These are phyloP conservation scores for Chenopodium quinoa DNA, from an alignment of 148 eudicot species.

Conservation along the genomic window DNA sequence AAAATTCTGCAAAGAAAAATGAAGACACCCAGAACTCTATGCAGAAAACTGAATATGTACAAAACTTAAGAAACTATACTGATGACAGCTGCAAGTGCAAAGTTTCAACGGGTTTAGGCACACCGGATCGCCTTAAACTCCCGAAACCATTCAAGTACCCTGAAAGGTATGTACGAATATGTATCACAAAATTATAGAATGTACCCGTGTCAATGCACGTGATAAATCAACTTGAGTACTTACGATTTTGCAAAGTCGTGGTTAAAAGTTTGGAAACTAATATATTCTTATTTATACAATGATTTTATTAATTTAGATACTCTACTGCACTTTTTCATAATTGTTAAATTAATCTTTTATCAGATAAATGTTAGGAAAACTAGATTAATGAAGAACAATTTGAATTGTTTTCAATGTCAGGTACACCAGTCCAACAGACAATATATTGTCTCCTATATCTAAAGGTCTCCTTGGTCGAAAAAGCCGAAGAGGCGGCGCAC, in stretches of 20 bases:
- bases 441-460: conserved; percentile 43
- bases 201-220: too few species aligned
- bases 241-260: too few species aligned
- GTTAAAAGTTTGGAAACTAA: too few species aligned
- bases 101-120: conserved; percentile 14
- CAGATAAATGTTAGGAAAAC: too few species aligned
- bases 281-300: too few species aligned
- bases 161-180: conserved; percentile 33
- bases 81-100: conserved; percentile 19
- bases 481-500: conserved; percentile 37
- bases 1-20: not conserved
- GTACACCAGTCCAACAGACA: conserved; percentile 48
- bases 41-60: not conserved
- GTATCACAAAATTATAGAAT: too few species aligned
- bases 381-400: not conserved
- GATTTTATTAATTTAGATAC: too few species aligned
- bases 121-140: conserved; percentile 43
- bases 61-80: not conserved
- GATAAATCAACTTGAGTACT: too few species aligned
- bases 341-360: not conserved
- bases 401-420: conserved; percentile 8
- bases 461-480: conserved; percentile 46
- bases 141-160: conserved; percentile 53
- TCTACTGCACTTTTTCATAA: too few species aligned
- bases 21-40: not conserved